Base-by-base conservation (phyloP, 768 basidiomycete genomes). In the Boletus eberwhitei region DNA sequence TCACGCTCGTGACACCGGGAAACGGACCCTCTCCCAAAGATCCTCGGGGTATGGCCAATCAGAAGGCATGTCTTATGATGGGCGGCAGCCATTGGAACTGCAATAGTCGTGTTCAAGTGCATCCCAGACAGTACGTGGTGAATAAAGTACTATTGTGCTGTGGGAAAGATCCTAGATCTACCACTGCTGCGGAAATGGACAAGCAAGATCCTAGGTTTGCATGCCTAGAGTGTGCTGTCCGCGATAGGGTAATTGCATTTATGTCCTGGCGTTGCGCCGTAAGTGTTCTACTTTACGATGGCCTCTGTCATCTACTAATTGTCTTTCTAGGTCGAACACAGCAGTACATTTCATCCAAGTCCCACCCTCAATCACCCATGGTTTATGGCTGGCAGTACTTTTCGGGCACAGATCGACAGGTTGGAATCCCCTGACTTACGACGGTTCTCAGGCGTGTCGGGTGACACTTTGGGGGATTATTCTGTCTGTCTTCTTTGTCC, bases 191-290 rank as follows among this genome's bases (percentile, higher is more conserved):
- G 40, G 69, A 71, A 47, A 66, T 70, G 66, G 66, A 72, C 49
- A 35, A 19, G 26, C 48, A 61, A 31, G 58, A 59, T 38, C 46
- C 53, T 13, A 60, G 55, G 40, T 22, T 69, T 38, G 29, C 48
- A 24, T 69, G 68, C 31, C 4, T 44, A 16, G 57, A 57, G 47
- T 69, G 67, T 49, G 32, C 42, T 38, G 7, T 29, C 49, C 57
- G 24, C 12, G 44, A 62, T 38, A 47, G 36, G 16, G 31, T 19
- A 14, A 21, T 62, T 2, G 22, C 40, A 32, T 38, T 48, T 4
- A 62, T 70, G 61, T 55, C 59, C 17, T 69, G 67, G 67, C 68
- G 64, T 46, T 51, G 44, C 24, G 62, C 66, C 2, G 67, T 64
- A 14, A 51, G 66, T 51, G 12, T 16, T 52, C 40, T 45, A 13